These are phyloP conservation scores for Chaetoscypha palmicola DNA, from an alignment of 2,329 filamentous ascomycete species.

Conservation along the genomic window DNA sequence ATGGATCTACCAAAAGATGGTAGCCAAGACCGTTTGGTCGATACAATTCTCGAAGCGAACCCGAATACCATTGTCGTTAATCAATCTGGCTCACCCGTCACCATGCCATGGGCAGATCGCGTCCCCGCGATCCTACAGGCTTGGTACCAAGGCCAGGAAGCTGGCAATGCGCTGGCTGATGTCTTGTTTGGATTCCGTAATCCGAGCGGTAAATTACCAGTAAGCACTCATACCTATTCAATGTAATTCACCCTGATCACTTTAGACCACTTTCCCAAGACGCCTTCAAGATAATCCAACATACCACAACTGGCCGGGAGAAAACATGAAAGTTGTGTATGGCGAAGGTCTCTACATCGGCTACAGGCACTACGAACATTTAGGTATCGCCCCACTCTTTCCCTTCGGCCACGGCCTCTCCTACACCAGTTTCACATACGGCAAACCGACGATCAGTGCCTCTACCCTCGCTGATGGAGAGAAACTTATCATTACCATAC, in stretches of 20 bases:
- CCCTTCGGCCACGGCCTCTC: conserved; percentile 69
- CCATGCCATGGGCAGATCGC: conserved; percentile 61
- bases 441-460: conserved; percentile 44
- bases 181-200: conserved; percentile 57
- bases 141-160: conserved; percentile 64
- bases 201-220: conserved; percentile 63
- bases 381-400: conserved; percentile 54
- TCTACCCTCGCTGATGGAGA: conserved; percentile 35
- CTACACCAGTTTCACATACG: conserved; percentile 61
- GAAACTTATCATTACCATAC: conserved; percentile 34
- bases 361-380: conserved; percentile 64
- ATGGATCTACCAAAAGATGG: conserved; percentile 52
- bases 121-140: conserved; percentile 63
- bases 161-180: conserved; percentile 53
- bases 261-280: conserved; percentile 56
- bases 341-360: conserved; percentile 68
- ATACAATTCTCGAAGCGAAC: conserved; percentile 56
- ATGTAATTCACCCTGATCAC: conserved; percentile 5
- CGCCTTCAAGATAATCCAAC: conserved; percentile 60
- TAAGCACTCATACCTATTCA: conserved; percentile 33
- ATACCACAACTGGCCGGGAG: conserved; percentile 66
- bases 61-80: conserved; percentile 61
- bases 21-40: conserved; percentile 56
- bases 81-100: conserved; percentile 61
- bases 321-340: conserved; percentile 61